Percentiles rank a stretch among this genome's conserved stretches.
These are phyloP conservation scores for Cystobasidiaceae sp. DNA, from an alignment of 1,284 basidiomycete genomes.

Conservation along the genomic window DNA sequence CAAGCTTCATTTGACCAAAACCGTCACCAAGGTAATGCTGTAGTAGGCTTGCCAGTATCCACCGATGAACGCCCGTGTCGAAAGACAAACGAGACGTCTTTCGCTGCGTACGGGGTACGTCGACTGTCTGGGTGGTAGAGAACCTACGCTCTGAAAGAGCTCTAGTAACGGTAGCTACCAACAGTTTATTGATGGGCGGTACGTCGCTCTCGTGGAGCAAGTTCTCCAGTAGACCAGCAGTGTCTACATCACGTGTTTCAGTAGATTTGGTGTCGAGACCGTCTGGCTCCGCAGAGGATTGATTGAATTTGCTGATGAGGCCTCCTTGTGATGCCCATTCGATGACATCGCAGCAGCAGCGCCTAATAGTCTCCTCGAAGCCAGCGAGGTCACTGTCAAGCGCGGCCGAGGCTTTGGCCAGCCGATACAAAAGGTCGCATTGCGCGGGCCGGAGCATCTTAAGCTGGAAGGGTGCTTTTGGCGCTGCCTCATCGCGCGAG, in stretches of 20 bases:
- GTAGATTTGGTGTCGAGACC: background rate
- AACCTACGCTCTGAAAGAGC: background rate
- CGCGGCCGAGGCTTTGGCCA: background rate
- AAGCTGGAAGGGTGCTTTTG: too few relatives aligned
- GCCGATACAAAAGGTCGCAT: background rate
- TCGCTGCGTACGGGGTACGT: background rate
- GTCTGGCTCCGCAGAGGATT: background rate
- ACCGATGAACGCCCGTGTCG: background rate
- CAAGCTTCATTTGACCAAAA: background rate
- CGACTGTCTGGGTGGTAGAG: background rate
- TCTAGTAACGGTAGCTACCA: background rate
- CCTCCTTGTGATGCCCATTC: background rate
- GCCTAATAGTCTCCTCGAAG: background rate
- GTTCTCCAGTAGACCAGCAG: background rate
- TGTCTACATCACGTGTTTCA: background rate
- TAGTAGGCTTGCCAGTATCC: conserved; percentile 10
- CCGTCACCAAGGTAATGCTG: conserved; percentile 12
- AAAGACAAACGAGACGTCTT: background rate
- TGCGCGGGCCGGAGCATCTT: too few relatives aligned
- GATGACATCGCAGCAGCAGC: background rate
- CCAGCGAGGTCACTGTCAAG: background rate
- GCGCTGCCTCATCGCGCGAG: too few relatives aligned
- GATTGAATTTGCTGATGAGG: background rate
- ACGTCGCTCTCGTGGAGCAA: background rate
- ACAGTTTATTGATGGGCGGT: background rate